Percentiles rank a stretch among this genome's conserved stretches.
Evolutionary conservation across 2,329 filamentous ascomycete genomes (phyloP).

Genomic region (Hypocreales sp.): DNA sequence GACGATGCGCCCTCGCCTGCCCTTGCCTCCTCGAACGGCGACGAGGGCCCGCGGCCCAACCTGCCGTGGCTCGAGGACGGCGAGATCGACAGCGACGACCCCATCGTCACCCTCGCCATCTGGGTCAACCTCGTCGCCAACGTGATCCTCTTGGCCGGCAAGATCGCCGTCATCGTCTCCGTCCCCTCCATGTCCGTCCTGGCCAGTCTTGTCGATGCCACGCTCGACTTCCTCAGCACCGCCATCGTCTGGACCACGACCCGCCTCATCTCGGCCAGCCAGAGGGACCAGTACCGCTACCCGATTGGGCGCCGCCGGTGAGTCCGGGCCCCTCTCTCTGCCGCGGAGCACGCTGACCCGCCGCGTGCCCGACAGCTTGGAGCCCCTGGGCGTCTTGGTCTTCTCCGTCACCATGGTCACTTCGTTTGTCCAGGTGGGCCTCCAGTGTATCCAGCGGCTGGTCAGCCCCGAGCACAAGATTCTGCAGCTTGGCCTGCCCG

Average conservation of each 20-base stretch:
- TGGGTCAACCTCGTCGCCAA: slow-evolving; percentile 77
- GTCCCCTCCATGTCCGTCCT: slow-evolving; percentile 72
- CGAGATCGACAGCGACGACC: slow-evolving; percentile 53
- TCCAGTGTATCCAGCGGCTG: slow-evolving; percentile 54
- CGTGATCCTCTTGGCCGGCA: slow-evolving; percentile 55
- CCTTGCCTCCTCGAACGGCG: slow-evolving; percentile 6
- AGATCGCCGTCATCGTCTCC: slow-evolving; percentile 60
- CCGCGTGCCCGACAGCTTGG: slow-evolving; percentile 33
- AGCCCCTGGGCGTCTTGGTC: slow-evolving; percentile 66
- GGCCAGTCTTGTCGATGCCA: slow-evolving; percentile 64
- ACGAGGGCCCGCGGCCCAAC: slow-evolving; percentile 29
- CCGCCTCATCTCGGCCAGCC: slow-evolving; percentile 47
- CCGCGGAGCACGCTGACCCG: slow-evolving; percentile 6
- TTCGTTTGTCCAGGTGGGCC: slow-evolving; percentile 62
- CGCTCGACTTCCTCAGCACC: slow-evolving; percentile 67
- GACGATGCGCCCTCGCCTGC: slow-evolving; percentile 23
- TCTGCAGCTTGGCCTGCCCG: slow-evolving; percentile 56
- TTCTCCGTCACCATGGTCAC: slow-evolving; percentile 82
- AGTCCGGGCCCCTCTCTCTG: slow-evolving; percentile 5
- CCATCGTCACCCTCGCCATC: slow-evolving; percentile 73
- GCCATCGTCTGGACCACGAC: slow-evolving; percentile 71
- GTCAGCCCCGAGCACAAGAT: slow-evolving; percentile 45
- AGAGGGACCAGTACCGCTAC: slow-evolving; percentile 59
- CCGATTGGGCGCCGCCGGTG: slow-evolving; percentile 56
- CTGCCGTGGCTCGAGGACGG: slow-evolving; percentile 62